Evolutionary conservation across 2,329 filamentous ascomycete species (phyloP).

Genomic region (Thelonectria discophora): DNA sequence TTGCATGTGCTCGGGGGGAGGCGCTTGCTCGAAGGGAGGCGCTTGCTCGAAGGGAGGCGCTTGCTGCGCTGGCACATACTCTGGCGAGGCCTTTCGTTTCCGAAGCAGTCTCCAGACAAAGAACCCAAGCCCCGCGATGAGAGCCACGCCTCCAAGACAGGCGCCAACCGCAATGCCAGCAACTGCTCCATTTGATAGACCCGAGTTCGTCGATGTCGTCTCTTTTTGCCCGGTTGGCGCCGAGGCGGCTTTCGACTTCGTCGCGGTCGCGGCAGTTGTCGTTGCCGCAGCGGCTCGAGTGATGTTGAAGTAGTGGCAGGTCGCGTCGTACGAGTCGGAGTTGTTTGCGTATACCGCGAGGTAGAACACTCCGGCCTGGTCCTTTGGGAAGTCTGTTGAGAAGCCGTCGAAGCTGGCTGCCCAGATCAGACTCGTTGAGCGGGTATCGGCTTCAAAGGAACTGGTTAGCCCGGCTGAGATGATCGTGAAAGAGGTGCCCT

Average conservation of each 20-base stretch:
- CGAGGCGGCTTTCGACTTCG: not conserved
- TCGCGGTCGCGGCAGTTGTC: not conserved
- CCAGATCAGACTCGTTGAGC: slow-evolving; percentile 3
- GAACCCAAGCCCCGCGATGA: not conserved
- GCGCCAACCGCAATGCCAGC: slow-evolving; percentile 1
- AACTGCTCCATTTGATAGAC: not conserved
- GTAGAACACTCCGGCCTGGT: not conserved
- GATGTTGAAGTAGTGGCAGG: slow-evolving; percentile 7
- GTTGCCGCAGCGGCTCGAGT: not conserved
- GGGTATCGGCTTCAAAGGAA: not conserved
- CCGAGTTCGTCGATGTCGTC: not conserved
- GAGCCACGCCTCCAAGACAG: not conserved
- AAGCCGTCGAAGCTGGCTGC: not conserved
- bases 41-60: not conserved
- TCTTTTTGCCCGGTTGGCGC: not conserved
- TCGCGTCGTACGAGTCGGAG: not conserved
- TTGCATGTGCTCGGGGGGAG: too few relatives aligned
- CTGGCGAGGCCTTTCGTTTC: not conserved
- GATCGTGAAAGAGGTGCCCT: not conserved
- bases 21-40: too few relatives aligned
- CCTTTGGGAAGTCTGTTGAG: not conserved
- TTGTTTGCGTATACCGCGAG: not conserved
- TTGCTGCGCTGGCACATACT: not conserved
- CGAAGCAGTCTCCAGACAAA: not conserved
- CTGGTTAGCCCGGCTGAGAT: not conserved